Conservation (phyloP, 2,329 filamentous ascomycete species). For the Colletotrichum agaves region DNA sequence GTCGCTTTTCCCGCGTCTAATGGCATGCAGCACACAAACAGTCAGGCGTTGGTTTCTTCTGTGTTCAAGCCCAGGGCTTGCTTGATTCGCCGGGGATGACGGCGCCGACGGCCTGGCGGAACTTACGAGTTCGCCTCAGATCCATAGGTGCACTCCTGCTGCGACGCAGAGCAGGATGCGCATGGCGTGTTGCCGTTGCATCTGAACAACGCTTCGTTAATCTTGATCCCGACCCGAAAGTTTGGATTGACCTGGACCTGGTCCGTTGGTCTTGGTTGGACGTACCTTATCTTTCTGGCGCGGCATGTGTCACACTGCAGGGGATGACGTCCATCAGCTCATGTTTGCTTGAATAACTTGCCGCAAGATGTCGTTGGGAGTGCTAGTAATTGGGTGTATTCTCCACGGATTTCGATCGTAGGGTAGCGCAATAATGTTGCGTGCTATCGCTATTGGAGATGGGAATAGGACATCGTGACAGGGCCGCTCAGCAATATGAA, state of each 20-base stretch:
- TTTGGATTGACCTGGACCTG: constrained; percentile 12
- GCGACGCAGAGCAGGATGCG: constrained; percentile 48
- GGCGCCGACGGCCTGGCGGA: neutral
- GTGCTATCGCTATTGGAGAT: neutral
- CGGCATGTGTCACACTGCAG: constrained; percentile 59
- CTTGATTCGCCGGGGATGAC: constrained; percentile 20
- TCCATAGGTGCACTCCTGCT: constrained; percentile 54
- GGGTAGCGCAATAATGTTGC: neutral
- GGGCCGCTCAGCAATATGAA: neutral
- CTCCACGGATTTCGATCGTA: neutral
- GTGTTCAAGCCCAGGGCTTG: neutral
- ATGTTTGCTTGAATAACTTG: neutral
- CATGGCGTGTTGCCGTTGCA: constrained; percentile 61
- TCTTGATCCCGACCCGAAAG: constrained; percentile 12
- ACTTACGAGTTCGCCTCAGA: constrained; percentile 56
- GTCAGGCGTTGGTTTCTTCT: constrained; percentile 14
- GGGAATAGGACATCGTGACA: neutral
- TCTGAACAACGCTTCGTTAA: constrained; percentile 43
- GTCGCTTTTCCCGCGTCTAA: constrained; percentile 60
- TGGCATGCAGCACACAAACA: constrained; percentile 12
- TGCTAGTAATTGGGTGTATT: neutral
- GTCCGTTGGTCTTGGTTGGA: constrained; percentile 17
- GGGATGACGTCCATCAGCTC: constrained; percentile 8
- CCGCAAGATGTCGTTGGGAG: neutral
- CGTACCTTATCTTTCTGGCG: constrained; percentile 58